phyloP scores from a whole-genome alignment of 208 protist species.

The Balamuthia mandrillaris region DNA sequence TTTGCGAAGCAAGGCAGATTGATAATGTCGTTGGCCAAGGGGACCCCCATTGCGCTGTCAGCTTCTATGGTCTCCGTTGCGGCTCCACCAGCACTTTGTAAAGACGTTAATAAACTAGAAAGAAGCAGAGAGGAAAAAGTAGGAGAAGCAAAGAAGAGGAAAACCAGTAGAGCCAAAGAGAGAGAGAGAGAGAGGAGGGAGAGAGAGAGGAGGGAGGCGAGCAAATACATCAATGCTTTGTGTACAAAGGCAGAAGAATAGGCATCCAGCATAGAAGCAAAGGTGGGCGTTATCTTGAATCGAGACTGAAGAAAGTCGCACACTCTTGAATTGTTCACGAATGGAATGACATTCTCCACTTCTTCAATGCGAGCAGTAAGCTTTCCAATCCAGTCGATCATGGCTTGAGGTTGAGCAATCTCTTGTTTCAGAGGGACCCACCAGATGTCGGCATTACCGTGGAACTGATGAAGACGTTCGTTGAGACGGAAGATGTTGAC shows the following conservation, averaged over 20 bases:
- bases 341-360: background rate
- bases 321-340: background rate
- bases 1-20: background rate
- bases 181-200: no score
- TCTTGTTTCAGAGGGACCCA: background rate
- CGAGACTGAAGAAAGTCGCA: background rate
- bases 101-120: no score
- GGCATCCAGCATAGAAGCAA: background rate
- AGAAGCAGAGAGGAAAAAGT: no score
- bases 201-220: background rate
- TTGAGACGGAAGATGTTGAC: slow-evolving; percentile 16
- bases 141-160: no score
- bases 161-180: no score
- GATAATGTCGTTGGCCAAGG: background rate
- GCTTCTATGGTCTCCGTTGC: no score
- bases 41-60: no score
- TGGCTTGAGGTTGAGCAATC: background rate
- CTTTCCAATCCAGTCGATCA: background rate
- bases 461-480: background rate
- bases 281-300: background rate
- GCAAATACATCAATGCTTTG: background rate
- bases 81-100: no score
- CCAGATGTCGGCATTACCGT: background rate
- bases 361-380: background rate
- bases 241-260: background rate